phyloP scores from a whole-genome alignment of 2,329 filamentous ascomycete genomes.

The Ophiostoma ips region DNA sequence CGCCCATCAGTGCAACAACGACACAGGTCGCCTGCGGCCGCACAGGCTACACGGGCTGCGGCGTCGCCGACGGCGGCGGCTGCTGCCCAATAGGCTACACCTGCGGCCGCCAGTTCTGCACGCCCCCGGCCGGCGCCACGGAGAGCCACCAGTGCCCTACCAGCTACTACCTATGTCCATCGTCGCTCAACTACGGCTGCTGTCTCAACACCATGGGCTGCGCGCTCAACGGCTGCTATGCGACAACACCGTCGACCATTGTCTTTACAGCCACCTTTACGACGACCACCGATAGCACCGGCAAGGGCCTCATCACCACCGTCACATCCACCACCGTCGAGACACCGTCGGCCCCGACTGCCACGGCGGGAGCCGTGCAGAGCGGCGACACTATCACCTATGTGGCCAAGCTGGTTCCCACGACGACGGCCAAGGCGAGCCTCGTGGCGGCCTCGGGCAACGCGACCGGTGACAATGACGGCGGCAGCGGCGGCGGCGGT shows the following conservation, averaged over 20 bases:
- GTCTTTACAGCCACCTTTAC: constrained; percentile 30
- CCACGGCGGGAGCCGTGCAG: constrained; percentile 1
- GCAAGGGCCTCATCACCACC: constrained; percentile 26
- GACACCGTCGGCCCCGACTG: constrained; percentile 24
- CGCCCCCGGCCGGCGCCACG: constrained; percentile 28
- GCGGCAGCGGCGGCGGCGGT: constrained; percentile 7
- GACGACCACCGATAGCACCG: constrained; percentile 24
- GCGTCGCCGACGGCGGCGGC: constrained; percentile 21
- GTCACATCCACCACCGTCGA: constrained; percentile 26
- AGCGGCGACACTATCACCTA: constrained; percentile 13
- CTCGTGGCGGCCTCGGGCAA: constrained; percentile 18
- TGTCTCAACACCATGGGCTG: constrained; percentile 37
- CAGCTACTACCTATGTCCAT: constrained; percentile 34
- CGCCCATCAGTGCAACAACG: constrained; percentile 26
- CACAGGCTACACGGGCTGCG: constrained; percentile 28
- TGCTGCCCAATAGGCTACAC: constrained; percentile 26
- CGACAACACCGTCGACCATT: constrained; percentile 30
- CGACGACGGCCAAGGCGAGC: constrained; percentile 27
- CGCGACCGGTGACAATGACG: too few species aligned
- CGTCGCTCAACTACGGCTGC: constrained; percentile 38
- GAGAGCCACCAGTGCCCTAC: constrained; percentile 26
- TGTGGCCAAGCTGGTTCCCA: constrained; percentile 31
- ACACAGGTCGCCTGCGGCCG: constrained; percentile 19
- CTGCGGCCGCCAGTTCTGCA: constrained; percentile 29
- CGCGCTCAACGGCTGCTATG: constrained; percentile 32